Evolutionary conservation across 306 rosid genomes (phyloP).

Genomic region (Neltuma alba): DNA sequence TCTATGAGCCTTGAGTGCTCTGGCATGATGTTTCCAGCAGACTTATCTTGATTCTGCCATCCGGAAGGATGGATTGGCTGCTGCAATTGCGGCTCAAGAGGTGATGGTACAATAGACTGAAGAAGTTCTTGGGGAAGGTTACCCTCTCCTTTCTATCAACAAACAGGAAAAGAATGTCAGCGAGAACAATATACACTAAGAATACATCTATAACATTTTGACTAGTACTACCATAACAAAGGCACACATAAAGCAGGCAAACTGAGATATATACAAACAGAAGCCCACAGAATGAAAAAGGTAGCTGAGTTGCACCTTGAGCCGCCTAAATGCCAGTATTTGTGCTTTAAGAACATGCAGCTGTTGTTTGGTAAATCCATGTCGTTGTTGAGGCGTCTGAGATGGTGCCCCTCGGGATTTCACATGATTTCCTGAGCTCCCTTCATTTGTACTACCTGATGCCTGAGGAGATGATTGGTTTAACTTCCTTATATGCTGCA

Average conservation of each 20-base stretch:
- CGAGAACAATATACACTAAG: constrained; percentile 24
- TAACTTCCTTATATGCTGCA: constrained; percentile 64
- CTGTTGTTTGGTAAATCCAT: constrained; percentile 88
- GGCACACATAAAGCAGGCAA: constrained; percentile 17
- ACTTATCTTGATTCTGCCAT: constrained; percentile 65
- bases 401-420: constrained; percentile 61
- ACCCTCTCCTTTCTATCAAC: constrained; percentile 93
- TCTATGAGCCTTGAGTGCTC: constrained; percentile 60
- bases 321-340: constrained; percentile 93
- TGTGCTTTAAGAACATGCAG: constrained; percentile 97
- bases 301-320: constrained; percentile 64
- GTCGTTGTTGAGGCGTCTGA: constrained; percentile 60
- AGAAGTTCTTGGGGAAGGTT: constrained; percentile 97
- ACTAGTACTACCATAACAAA: constrained; percentile 25
- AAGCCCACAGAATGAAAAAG: constrained; percentile 25
- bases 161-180: constrained; percentile 38
- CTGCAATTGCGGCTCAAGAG: constrained; percentile 75
- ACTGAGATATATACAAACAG: neutral
- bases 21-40: constrained; percentile 57
- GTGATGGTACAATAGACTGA: constrained; percentile 86
- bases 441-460: constrained; percentile 59
- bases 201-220: constrained; percentile 24
- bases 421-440: constrained; percentile 51
- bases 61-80: constrained; percentile 60
- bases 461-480: constrained; percentile 72